Evolutionary conservation across 1,284 basidiomycete species (phyloP).

Genomic region (Naganishia sp.): DNA sequence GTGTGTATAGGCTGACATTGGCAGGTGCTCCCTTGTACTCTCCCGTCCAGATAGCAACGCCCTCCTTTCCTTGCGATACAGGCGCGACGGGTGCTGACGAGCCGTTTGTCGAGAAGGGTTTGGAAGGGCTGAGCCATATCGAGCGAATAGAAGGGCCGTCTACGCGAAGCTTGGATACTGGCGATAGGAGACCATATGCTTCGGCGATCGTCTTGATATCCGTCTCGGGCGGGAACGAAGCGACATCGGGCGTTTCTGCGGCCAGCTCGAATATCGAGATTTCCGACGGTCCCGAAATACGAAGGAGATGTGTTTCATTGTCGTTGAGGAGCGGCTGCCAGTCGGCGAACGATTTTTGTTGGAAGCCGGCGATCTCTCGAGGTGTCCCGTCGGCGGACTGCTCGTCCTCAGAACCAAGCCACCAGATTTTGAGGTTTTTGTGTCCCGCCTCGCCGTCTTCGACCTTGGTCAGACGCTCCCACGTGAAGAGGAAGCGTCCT

Average conservation of each 20-base stretch:
- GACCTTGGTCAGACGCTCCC: slow-evolving; percentile 67
- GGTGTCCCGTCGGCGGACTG: slow-evolving; percentile 26
- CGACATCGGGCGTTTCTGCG: slow-evolving; percentile 68
- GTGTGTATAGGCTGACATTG: slow-evolving; percentile 78
- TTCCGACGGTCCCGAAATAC: slow-evolving; percentile 62
- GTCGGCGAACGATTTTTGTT: slow-evolving; percentile 50
- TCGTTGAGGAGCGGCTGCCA: slow-evolving; percentile 68
- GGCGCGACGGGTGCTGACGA: slow-evolving; percentile 12
- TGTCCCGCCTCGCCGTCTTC: slow-evolving; percentile 50
- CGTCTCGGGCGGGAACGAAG: slow-evolving; percentile 72
- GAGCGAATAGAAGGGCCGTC: slow-evolving; percentile 49
- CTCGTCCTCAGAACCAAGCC: slow-evolving; percentile 32
- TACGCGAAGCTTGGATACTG: slow-evolving; percentile 34
- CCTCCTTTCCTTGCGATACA: slow-evolving; percentile 28
- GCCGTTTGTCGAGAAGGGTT: slow-evolving; percentile 4
- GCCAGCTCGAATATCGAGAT: slow-evolving; percentile 74
- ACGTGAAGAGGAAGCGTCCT: slow-evolving; percentile 88
- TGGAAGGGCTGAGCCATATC: slow-evolving; percentile 42
- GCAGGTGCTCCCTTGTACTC: slow-evolving; percentile 98
- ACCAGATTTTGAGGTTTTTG: slow-evolving; percentile 52
- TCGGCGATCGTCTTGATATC: slow-evolving; percentile 73
- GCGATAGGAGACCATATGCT: slow-evolving; percentile 60
- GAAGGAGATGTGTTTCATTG: slow-evolving; percentile 90
- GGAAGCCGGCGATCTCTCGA: slow-evolving; percentile 50
- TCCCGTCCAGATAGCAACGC: slow-evolving; percentile 81